Evolutionary conservation across 2,329 filamentous ascomycete genomes (phyloP), one percentile per base, ranked within the genome.

Genomic region (Ophiostoma piceae): DNA sequence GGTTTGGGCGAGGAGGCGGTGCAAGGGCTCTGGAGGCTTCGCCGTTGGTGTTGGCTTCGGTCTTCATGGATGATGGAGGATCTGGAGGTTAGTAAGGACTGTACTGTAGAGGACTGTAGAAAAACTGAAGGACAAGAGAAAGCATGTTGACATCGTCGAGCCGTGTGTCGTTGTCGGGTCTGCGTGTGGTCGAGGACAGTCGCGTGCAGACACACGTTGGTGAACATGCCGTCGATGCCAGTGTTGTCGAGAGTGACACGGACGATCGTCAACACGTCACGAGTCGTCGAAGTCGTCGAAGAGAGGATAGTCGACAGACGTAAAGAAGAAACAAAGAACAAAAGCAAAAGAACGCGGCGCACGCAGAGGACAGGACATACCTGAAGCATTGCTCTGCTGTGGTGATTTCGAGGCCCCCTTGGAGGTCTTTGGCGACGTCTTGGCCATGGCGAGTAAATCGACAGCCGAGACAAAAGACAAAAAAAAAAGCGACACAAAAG

Each of bases 1-100:
- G 85, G 73, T 81, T 81, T 69, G 88, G 86, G 79, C 89, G 88
- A 71, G 89, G 90, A 70, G 90, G 89, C 74, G 90, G 89, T 74
- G 89, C 88, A 76, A 92, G 84, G 70, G 89, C 87, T 80, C 87
- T 87, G 76, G 87, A 82, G 69, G 81, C 78, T 77, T 90, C 87
- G n/a, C 62, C 62, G n/a, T 39, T 39, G 35, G 62, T 65, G n/a
- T 32, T 39, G 62, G 35, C 32, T 65, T 65, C 62, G 35, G 35
- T 5, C 35, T 65, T 65, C 35, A 64, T 35, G 12, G 60, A 37
- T 64, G 60, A 29, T 64, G 35, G 19, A 14, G 62, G 62, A 19
- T 65, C 62, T 65, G 35, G 14, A 16, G 5, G 32, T 32, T 62
- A 32, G 16, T 62, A 26, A 16, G 57, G 22, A n/a, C n/a, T n/a